Percentiles rank a stretch among this genome's conserved stretches.
These are phyloP conservation scores for Boletus albobrunnescens DNA, from an alignment of 1,284 basidiomycete species.

Conservation along the genomic window DNA sequence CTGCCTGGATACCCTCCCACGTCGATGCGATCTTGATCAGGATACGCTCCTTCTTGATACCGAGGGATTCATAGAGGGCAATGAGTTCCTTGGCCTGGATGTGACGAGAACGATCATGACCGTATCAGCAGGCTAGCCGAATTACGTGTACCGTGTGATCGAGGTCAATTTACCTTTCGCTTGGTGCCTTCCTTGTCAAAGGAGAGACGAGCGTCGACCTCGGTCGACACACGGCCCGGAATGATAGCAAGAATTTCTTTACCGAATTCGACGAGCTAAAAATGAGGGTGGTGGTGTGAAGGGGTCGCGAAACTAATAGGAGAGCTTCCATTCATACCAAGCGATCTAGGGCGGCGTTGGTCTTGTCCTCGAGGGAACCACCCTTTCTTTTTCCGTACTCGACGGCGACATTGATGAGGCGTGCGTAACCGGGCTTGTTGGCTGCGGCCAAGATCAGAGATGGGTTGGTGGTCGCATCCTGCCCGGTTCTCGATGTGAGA, in stretches of 20 bases:
- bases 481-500: slow-evolving; percentile 13
- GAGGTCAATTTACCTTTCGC: slow-evolving; percentile 55
- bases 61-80: slow-evolving; percentile 85
- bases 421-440: slow-evolving; percentile 83
- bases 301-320: slow-evolving; percentile 6
- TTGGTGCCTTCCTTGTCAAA: slow-evolving; percentile 94
- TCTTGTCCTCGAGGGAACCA: slow-evolving; percentile 66
- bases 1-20: slow-evolving; percentile 99
- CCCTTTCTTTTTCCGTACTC: slow-evolving; percentile 81
- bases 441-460: slow-evolving; percentile 91
- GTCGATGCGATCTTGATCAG: slow-evolving; percentile 99
- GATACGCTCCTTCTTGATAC: slow-evolving; percentile 87
- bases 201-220: slow-evolving; percentile 96
- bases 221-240: slow-evolving; percentile 97
- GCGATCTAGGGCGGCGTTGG: slow-evolving; percentile 80
- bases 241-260: slow-evolving; percentile 94
- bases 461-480: slow-evolving; percentile 95
- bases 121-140: slow-evolving; percentile 14
- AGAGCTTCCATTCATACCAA: slow-evolving; percentile 54
- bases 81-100: slow-evolving; percentile 87
- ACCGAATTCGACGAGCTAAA: slow-evolving; percentile 92
- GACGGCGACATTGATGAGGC: slow-evolving; percentile 82
- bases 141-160: slow-evolving; percentile 14
- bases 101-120: neutral
- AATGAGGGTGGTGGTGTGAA: slow-evolving; percentile 12